Evolutionary conservation across 2,329 filamentous ascomycete species (phyloP), one percentile per base, ranked within the genome.

Genomic region (Calonectria honghensis): DNA sequence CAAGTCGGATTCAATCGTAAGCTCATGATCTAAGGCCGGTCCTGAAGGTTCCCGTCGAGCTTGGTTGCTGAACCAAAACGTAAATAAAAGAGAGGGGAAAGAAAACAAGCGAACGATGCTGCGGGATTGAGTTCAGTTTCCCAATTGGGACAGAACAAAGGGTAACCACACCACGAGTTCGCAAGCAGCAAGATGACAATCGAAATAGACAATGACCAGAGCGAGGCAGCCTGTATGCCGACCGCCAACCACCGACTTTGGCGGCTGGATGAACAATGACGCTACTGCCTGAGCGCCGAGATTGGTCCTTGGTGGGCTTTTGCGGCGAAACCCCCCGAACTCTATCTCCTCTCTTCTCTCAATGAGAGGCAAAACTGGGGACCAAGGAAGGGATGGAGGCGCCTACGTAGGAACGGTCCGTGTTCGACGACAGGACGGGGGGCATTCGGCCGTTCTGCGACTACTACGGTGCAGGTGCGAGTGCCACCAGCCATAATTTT

Each of bases 21-120:
- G 81, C 82, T 80, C 83, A 84, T 84, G 81, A 78, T 84, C 82
- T 77, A 72, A 76, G 67, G 54, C 66, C 73, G 72, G 37, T 74
- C 18, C 75, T 72, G 77, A 63, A 52, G 64, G 70, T 77, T 78
- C 78, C 75, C 78, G 76, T 74, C 71, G 76, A 79, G 78, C 32
- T 50, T 59, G 39, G 51, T 70, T 35, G 65, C 37, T n/a, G 39
- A 37, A 59, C 51, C 54, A 51, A 68, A 68, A 51, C 52, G 59
- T 27, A 65, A 48, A 73, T 51, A 70, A 50, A 35, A 73, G 51
- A 68, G 50, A 48, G 69, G 54, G 57, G 54, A 51, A 68, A 64
- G 14, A 39, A 66, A 74, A 74, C 70, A 70, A 51, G 52, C 27
- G 69, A 59, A 41, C 54, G 29, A 39, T 13, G 50, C 63, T 48